Evolutionary conservation across 2,329 filamentous ascomycete genomes (phyloP), one percentile per base, ranked within the genome.

Genomic region (Ascochyta viciae-villosae): DNA sequence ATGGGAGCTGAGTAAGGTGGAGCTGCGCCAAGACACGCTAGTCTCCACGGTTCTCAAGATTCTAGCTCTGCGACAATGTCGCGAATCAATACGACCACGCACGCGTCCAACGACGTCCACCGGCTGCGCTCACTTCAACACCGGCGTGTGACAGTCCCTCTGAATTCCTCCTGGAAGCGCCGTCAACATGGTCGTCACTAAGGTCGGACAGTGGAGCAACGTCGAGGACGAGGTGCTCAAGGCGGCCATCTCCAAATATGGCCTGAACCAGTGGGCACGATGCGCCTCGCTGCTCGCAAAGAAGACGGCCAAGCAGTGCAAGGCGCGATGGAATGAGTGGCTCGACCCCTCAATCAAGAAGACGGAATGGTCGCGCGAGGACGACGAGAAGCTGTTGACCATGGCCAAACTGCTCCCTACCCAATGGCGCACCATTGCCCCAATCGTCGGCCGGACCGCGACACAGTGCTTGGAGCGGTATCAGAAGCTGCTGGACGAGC

Each of bases 271-370:
- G 80, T 99, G 95, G 95, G 94, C 95, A 74, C 94, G 95, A 77
- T 95, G 98, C 62, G 97, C 95, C 52, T 98, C 95, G 55, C 86
- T 99, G 63, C 88, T 99, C 64, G 94, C 94, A 74, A 91, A 96
- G 72, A 99, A 99, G 61, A 98, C 95, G 29, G 89, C 95, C 47
- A 99, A 99, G 81, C 95, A 99, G 81, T 99, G 95, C 87, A 99
- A 99, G 81, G 94, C 95, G 58, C 86, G 95, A 80, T 99, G 95
- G 95, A 88, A 89, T 75, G 94, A 99, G 84, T 99, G 95, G 94
- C 86, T 99, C 65, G 95, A 99, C 74, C 95, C 95, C 19, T 91
- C 91, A 74, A 98, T 99, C 81, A 91, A 94, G 73, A 99, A 99
- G 83, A 95, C 96, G 67, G 95, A 99, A 80, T 99, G 95, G 94